These are phyloP conservation scores for Penicillium argentinense DNA, from an alignment of 495 filamentous ascomycete genomes.

Conservation along the genomic window DNA sequence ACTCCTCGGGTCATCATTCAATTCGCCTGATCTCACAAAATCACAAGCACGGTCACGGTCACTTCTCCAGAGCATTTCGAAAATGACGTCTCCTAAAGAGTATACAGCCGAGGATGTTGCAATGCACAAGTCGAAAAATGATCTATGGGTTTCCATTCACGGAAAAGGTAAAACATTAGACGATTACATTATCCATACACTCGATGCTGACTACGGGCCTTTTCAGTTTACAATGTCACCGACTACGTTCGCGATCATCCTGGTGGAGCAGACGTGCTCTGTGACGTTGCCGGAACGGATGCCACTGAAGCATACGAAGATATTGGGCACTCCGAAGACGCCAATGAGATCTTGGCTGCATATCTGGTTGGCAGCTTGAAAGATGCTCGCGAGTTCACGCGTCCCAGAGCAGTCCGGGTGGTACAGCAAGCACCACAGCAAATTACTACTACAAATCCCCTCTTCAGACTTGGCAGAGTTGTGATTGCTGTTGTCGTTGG, in stretches of 20 bases:
- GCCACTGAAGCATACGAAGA: conserved; percentile 53
- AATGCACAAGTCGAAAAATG: conserved; percentile 44
- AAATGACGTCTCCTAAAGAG: conserved; percentile 13
- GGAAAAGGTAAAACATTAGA: too few species aligned
- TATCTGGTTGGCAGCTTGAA: conserved; percentile 34
- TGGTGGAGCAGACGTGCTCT: conserved; percentile 48
- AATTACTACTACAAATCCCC: not conserved
- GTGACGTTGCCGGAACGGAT: conserved; percentile 52
- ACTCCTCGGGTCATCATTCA: too few species aligned
- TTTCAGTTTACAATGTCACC: conserved; percentile 57
- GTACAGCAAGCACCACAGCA: conserved; percentile 11
- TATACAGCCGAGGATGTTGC: conserved; percentile 42
- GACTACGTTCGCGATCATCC: conserved; percentile 54
- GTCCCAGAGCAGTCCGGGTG: conserved; percentile 29
- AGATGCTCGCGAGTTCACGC: conserved; percentile 24
- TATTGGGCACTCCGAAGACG: conserved; percentile 53
- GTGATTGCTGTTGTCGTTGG: not conserved
- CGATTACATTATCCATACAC: too few species aligned
- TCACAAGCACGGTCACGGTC: too few species aligned
- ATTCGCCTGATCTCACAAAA: too few species aligned
- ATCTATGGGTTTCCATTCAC: conserved; percentile 53
- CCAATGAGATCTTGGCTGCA: conserved; percentile 27
- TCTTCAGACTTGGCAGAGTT: conserved; percentile 5
- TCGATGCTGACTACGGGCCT: too few species aligned
- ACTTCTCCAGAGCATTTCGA: too few species aligned